Evolutionary conservation across 1,284 basidiomycete species (phyloP), one percentile per base, ranked within the genome.

Genomic region (Fistulinella cinereoalba): DNA sequence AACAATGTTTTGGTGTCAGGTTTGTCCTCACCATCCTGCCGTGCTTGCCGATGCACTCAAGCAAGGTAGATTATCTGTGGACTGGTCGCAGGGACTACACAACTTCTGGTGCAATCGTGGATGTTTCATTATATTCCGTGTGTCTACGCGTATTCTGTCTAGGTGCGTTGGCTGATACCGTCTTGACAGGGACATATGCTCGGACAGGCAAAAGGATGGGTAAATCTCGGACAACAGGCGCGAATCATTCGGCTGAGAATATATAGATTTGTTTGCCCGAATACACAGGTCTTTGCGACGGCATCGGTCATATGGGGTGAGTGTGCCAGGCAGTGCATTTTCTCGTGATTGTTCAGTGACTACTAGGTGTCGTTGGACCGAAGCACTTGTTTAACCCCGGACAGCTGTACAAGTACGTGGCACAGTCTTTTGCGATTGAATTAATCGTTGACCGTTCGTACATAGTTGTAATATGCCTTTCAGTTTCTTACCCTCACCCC

Each of bases 61-160:
- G 15, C 11, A 3, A 13, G 12, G 12, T 27, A 66, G 62, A 54
- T 75, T 9, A 51, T 73, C 15, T 74, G 72, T 31, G 67, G 71
- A 1, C 44, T 77, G 11, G 51, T 78, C 11, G 69, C 70, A 22
- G 71, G 67, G 27, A 70, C 71, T 18, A 60, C 60, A 3, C 71
- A 72, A 49, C 58, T 75, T 19, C 53, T 64, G 8, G 71, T 76
- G 15, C 72, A 77, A 49, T 38, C 59, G 1, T 80, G 73, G 71
- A 70, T 77, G 62, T 75, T 76, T 46, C 49, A 49, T 6, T 55
- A 68, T 43, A 60, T 69, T 45, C 52, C 55, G 57, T 61, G 32
- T 43, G 56, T 37, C 2, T 4, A 21, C 31, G 21, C 8, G 2
- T 21, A 22, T 2, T 10, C 22, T 21, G 10, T 3, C 34, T 34